Evolutionary conservation across 177 flowering plant genomes (phyloP), one percentile per base, ranked within the genome.

Genomic region (Vitis hybrid): DNA sequence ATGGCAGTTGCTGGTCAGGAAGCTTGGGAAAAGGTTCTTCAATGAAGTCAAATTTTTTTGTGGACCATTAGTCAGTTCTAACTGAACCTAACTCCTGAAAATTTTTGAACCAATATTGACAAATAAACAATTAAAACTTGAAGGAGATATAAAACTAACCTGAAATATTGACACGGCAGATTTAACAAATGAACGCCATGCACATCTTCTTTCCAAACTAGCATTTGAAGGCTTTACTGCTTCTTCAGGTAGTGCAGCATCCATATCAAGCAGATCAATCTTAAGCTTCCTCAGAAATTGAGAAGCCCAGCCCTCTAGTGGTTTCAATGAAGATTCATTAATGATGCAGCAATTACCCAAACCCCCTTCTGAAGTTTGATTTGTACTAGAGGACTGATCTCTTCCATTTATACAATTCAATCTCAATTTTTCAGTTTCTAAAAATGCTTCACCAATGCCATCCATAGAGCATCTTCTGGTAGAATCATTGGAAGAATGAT

Each of bases 121-220:
- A 4, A 35, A 35, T 1, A 35, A 35, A 35, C 46, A 35, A 6
- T 35, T 35, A 35, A 35, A 35, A 35, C 46, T 35, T 35, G 46
- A 35, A 35, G 6, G 6, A 35, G 46, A 35, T 35, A 35, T 7
- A 35, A 35, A 3, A n/a, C 88, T 69, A 72, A 91, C 99, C 97
- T 93, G 88, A 78, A 84, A 92, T 61, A 96, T 90, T 3, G 97
- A 82, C 63, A 71, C 72, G 6, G 97, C 90, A 72, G 95, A 81
- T 83, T 96, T 96, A 24, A 91, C 88, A 83, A 82, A 91, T 13
- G 87, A 79, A 64, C 96, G 97, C 99, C 97, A 96, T 6, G 89
- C 89, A 78, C 86, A 77, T 81, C 98, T 85, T 71, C 73, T 80
- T n/a, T 82, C 86, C 54, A 76, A 32, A 46, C 71, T 69, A 7